Conservation (phyloP, 129 eudicot genomes). For the Dittrichia graveolens region DNA sequence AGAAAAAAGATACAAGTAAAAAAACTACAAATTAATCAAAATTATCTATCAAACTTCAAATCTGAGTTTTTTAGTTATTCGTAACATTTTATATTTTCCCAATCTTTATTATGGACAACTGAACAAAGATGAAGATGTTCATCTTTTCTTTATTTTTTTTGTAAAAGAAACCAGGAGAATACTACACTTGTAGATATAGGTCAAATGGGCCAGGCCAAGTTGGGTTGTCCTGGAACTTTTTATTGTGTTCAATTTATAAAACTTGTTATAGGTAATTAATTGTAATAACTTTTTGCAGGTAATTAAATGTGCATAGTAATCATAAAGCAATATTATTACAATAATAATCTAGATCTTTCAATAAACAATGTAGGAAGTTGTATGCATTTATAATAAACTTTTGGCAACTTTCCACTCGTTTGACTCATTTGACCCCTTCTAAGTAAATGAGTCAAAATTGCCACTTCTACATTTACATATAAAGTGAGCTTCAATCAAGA, state of each 20-base stretch:
- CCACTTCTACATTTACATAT: neutral
- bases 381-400: slow-evolving; percentile 19
- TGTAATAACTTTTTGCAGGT: neutral
- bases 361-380: neutral
- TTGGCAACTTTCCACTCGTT: neutral
- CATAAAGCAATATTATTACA: neutral
- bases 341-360: neutral
- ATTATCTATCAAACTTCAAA: slow-evolving; percentile 6
- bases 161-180: neutral
- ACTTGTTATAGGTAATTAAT: too few relatives aligned
- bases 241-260: too few relatives aligned
- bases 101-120: neutral
- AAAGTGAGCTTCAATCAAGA: slow-evolving; percentile 17
- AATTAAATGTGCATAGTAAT: neutral
- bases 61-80: neutral
- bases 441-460: slow-evolving; percentile 9
- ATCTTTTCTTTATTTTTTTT: slow-evolving; percentile 1
- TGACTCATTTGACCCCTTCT: neutral
- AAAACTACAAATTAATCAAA: neutral
- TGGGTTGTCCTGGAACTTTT: neutral
- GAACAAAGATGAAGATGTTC: neutral
- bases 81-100: slow-evolving; percentile 7
- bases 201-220: neutral
- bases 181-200: neutral
- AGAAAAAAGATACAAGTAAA: slow-evolving; percentile 18